Base-by-base conservation (phyloP, 495 filamentous ascomycete species). In the Aspergillus affinis region DNA sequence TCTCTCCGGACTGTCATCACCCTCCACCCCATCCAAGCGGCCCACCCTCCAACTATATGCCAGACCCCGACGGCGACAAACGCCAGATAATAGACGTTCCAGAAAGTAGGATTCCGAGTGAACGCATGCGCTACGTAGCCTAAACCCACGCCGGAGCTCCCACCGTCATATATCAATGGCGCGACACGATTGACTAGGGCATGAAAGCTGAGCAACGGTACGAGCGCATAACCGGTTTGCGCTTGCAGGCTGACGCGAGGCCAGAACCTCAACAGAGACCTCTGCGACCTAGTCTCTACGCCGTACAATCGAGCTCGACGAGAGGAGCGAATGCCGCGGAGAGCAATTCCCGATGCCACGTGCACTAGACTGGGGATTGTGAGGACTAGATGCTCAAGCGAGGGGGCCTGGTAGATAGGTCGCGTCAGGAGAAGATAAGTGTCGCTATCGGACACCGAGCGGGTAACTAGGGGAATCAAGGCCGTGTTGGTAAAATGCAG, bases 81-180 rank as follows among this genome's bases (percentile, higher is more conserved):
- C 13, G 82, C 75, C 3, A 77, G 67, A 66, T 92, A 96, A 17
- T 88, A 84, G 1, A 79, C 59, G 74, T 86, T 88, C 54, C 84
- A 84, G n/a, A 90, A 75, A 15, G 82, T 56, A 7, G 84, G 82
- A 69, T 85, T 84, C 29, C 84, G 81, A 45, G 85, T 86, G 69
- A 97, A 92, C 5, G 91, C 93, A 72, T 96, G 92, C n/a, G 86
- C 86, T 0, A 96, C 84, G 71, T 87, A 97, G 20, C 84, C 86
- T 27, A 97, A 74, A 2, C 89, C 89, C 27, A 96, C 84, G 46
- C 92, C 85, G 13, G 88, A 88, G 62, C 87, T 92, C 41, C 91
- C 92, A 0, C 92, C 92, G 36, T 96, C 90, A 17, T 92, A 81
- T 32, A 82, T 74, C 45, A 89, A 64, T 5, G 93, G 92, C 19